Evolutionary conservation across 2,329 filamentous ascomycete genomes (phyloP), one percentile per base, ranked within the genome.

Genomic region (Camillea tinctor): DNA sequence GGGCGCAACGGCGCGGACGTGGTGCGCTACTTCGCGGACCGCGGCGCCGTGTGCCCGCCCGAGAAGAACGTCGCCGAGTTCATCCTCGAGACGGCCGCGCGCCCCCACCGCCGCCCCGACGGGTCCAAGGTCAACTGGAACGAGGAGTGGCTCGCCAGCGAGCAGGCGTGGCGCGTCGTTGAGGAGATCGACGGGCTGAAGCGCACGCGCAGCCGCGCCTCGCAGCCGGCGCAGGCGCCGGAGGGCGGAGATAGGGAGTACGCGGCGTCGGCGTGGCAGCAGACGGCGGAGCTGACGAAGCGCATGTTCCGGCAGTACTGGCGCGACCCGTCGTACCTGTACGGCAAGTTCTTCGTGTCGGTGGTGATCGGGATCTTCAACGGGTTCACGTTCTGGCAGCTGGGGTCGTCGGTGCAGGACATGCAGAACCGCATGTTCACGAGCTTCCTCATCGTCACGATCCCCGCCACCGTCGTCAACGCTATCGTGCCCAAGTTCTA

Each of bases 341-440:
- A 92, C 73, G 87, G 88, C 60, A 92, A 92, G 71, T 77, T 94
- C 23, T 93, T 92, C 74, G 83, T 88, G 36, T 81, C 86, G 3
- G 84, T 91, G 60, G 82, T 92, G 62, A 80, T 90, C 51, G 90
- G 88, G 17, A 86, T 92, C 72, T 91, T 93, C 80, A 92, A 91
- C 75, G 89, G 88, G 21, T 92, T 92, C 75, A 92, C 89, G 3
- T 93, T 92, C 77, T 92, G 83, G 79, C 79, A 88, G 66, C 81
- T 92, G 2, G 88, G 87, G 2, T 80, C 87, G 72, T 82, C 80
- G 0, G 79, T 90, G 53, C 81, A 83, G 15, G 88, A 90, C 68
- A 87, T 93, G 81, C 89, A 93, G 71, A 87, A 91, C 75, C 84
- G 89, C 67, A 88, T 93, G 84, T 93, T 94, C 79, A 89, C 89